phyloP scores from a whole-genome alignment of 345 rosid genomes.

The Salix dunnii region DNA sequence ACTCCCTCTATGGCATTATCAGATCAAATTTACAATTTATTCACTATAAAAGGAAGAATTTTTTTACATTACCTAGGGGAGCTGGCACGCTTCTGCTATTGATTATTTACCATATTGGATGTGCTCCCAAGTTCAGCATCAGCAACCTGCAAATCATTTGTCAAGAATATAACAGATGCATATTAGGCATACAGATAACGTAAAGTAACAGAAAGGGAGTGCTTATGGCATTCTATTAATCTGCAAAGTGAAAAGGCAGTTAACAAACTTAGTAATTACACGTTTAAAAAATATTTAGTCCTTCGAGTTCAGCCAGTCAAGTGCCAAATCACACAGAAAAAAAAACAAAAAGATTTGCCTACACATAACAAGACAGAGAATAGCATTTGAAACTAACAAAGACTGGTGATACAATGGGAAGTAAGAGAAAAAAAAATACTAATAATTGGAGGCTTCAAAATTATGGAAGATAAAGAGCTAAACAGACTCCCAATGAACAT shows the following conservation, averaged over 20 bases:
- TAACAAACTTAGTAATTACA: neutral
- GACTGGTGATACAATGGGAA: neutral
- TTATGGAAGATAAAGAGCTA: neutral
- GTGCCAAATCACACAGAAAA: neutral
- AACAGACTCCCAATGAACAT: neutral
- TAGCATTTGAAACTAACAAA: neutral
- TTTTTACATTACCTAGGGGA: slow-evolving; percentile 36
- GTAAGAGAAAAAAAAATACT: neutral
- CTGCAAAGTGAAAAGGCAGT: neutral
- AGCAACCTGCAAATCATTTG: slow-evolving; percentile 34
- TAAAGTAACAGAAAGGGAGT: neutral
- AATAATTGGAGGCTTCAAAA: neutral
- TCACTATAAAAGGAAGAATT: neutral
- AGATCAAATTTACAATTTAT: neutral
- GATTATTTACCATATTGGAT: slow-evolving; percentile 30
- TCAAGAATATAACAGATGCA: slow-evolving; percentile 8
- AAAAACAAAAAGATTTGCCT: neutral
- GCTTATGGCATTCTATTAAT: neutral
- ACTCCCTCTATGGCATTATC: neutral
- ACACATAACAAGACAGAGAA: neutral
- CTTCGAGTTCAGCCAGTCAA: neutral
- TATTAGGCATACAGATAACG: neutral
- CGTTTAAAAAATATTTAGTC: neutral
- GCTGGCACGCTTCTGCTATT: slow-evolving; percentile 35
- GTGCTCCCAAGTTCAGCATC: slow-evolving; percentile 31